These are phyloP conservation scores for Ilyonectria destructans DNA, from an alignment of 2,329 filamentous ascomycete species.

Conservation along the genomic window DNA sequence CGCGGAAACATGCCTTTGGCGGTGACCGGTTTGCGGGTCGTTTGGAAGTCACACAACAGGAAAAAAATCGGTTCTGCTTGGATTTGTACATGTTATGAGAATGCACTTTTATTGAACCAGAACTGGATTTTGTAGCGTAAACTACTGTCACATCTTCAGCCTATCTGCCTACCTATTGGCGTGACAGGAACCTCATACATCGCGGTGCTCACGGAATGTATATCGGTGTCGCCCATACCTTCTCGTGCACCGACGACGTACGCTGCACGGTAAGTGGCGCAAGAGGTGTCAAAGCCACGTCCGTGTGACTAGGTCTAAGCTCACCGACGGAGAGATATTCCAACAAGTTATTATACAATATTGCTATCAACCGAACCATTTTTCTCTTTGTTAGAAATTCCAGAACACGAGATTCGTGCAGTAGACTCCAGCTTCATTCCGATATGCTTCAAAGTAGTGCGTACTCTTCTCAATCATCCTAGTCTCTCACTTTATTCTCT, in stretches of 20 bases:
- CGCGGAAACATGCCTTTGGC: not conserved
- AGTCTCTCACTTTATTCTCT: too few relatives aligned
- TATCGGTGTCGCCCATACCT: not conserved
- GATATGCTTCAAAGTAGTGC: not conserved
- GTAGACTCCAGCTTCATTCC: not conserved
- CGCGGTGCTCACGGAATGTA: not conserved
- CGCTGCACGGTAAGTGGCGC: not conserved
- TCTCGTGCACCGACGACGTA: not conserved
- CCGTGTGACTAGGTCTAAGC: too few relatives aligned
- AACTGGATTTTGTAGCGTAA: not conserved
- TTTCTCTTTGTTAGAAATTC: not conserved
- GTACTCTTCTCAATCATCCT: not conserved
- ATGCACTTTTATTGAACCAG: not conserved
- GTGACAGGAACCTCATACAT: not conserved
- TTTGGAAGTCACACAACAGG: not conserved
- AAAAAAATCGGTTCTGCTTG: not conserved
- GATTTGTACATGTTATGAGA: not conserved
- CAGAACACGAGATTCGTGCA: not conserved
- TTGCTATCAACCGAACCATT: not conserved
- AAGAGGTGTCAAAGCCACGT: not conserved
- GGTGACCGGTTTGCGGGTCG: not conserved
- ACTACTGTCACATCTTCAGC: not conserved
- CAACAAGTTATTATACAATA: not conserved
- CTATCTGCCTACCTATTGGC: not conserved
- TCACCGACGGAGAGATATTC: not conserved